These are phyloP conservation scores for Thielaviopsis ethacetica DNA, from an alignment of 2,329 filamentous ascomycete species.

Conservation along the genomic window DNA sequence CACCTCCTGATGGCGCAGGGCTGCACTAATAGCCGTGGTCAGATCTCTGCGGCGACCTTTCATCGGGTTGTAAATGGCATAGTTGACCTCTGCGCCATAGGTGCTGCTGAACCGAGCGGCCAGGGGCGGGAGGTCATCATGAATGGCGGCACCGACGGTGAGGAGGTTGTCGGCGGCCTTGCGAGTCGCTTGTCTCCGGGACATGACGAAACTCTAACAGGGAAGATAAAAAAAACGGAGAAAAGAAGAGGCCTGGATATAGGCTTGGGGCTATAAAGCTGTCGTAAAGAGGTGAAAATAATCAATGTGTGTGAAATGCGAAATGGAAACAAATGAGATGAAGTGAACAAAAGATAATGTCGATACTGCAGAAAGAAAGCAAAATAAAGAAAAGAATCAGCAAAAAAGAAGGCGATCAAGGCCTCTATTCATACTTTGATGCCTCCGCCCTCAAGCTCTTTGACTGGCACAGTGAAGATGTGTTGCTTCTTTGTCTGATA, in stretches of 20 bases:
- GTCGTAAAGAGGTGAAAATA: neutral
- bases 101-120: constrained; percentile 14
- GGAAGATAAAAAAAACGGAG: neutral
- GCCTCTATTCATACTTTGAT: neutral
- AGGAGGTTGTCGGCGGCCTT: constrained; percentile 1
- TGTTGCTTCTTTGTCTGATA: neutral
- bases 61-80: constrained; percentile 14
- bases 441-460: neutral
- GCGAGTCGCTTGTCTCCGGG: constrained; percentile 1
- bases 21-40: constrained; percentile 13
- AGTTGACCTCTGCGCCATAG: constrained; percentile 15
- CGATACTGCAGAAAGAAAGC: neutral
- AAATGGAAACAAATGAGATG: neutral
- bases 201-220: constrained; percentile 4
- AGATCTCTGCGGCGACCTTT: constrained; percentile 14
- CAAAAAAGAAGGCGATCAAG: neutral
- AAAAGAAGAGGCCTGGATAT: neutral
- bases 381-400: neutral
- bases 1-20: constrained; percentile 12
- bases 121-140: constrained; percentile 14
- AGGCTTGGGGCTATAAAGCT: neutral
- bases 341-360: neutral
- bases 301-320: neutral
- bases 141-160: constrained; percentile 13
- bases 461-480: neutral